Percentiles rank a stretch among this genome's conserved stretches.
Conservation (phyloP, 208 protist species). For the Trichomonas vaginalis region DNA sequence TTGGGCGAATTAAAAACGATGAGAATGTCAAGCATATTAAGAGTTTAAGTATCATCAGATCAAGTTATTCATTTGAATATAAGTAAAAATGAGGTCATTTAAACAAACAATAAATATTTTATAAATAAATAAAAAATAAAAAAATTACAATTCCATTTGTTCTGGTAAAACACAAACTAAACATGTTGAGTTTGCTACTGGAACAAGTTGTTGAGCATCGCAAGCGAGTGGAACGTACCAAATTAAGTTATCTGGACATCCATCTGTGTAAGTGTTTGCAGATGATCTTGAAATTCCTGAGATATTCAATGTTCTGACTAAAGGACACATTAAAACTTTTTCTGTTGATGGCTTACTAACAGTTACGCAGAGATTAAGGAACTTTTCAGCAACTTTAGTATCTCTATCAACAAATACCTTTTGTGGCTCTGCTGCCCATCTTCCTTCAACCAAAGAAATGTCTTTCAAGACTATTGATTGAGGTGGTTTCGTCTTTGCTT, state of each 20-base stretch:
- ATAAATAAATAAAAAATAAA: not conserved
- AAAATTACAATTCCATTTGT: not conserved
- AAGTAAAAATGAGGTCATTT: too few relatives aligned
- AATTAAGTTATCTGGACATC: not conserved
- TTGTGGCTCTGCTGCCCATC: not conserved
- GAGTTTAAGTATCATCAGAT: too few relatives aligned
- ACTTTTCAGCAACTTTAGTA: not conserved
- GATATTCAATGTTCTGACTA: not conserved
- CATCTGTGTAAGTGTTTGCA: not conserved
- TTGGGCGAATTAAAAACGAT: too few relatives aligned
- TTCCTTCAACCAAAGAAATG: not conserved
- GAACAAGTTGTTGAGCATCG: not conserved
- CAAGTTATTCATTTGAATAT: too few relatives aligned
- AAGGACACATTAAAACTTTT: not conserved
- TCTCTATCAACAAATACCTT: not conserved
- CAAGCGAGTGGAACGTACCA: not conserved
- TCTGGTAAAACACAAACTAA: not conserved
- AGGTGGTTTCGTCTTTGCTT: not conserved
- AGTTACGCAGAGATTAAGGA: not conserved
- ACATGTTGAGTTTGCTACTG: not conserved
- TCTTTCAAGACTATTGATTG: not conserved
- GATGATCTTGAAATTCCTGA: not conserved
- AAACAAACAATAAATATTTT: not conserved
- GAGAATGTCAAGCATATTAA: too few relatives aligned
- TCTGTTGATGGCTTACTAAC: not conserved